Evolutionary conservation across 768 basidiomycete genomes (phyloP), one percentile per base, ranked within the genome.

Genomic region (Lentinula sp.): DNA sequence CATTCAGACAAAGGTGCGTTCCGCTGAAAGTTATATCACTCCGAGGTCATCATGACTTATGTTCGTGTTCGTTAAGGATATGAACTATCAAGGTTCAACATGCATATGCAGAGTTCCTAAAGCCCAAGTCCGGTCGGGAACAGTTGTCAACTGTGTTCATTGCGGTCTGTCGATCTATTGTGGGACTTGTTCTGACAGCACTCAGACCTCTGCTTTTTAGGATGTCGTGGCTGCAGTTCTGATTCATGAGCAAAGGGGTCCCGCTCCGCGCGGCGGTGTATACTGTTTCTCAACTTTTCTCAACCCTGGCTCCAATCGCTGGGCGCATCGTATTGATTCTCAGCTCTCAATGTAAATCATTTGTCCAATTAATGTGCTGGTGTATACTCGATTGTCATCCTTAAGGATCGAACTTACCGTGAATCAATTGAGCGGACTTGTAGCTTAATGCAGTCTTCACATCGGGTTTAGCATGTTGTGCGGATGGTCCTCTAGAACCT

Each of bases 31-130:
- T 28, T 18, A 5, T 32, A 31, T 7, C 23, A 10, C 11, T 31
- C 23, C 11, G 13, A 43, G 15, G 2, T 28, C 28, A 28, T 28
- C 18, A 35, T 35, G 21, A 10, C 28, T 32, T 9, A 46, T 28
- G 61, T 10, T 40, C 50, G 31, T 64, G 31, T 55, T 40, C 21
- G 35, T 54, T 2, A 62, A 95, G 94, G 97, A 98, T 73, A 98
- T 98, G 96, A 98, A 98, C 76, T 98, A 98, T 70, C 91, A 95
- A 78, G 97, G 96, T 10, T 96, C 94, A 21, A 97, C 97, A 35
- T 99, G 97, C 73, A 90, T 99, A 51, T 99, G 97, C 73, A 84
- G 97, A 63, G 95, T 98, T 54, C 97, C 97, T 4, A 99, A 98
- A 72, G 88, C 92, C 4, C 89, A 95, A 69, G 83, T 99, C 28